Conservation (phyloP, 208 protist species). For the Blastocrithidia nonstop region DNA sequence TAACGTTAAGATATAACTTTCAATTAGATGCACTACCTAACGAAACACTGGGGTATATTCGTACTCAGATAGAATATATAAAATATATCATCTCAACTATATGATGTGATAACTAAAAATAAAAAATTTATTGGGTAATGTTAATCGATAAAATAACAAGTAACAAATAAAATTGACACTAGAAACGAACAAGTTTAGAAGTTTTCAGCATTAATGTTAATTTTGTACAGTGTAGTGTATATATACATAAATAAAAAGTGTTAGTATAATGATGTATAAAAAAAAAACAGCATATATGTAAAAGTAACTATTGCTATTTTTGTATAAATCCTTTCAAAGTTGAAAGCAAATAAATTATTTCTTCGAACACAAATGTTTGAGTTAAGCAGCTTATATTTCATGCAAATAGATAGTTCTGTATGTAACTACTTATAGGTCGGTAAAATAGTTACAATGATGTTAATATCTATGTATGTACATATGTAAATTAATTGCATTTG, state of each 20-base stretch:
- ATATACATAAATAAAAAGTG: background rate
- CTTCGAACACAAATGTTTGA: constrained; percentile 3
- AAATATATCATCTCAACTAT: too few relatives aligned
- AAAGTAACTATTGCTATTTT: background rate
- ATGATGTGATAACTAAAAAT: too few relatives aligned
- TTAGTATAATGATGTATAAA: background rate
- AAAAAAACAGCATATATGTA: background rate
- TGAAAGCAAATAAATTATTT: background rate
- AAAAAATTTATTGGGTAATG: background rate
- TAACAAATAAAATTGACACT: background rate
- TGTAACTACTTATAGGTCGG: too few relatives aligned
- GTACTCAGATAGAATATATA: too few relatives aligned
- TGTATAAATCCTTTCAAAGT: background rate
- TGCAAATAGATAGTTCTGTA: too few relatives aligned
- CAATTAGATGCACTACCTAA: too few relatives aligned
- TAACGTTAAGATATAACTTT: too few relatives aligned
- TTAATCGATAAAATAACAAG: background rate
- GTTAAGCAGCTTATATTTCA: too few relatives aligned
- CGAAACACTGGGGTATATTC: too few relatives aligned
- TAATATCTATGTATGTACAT: constrained; percentile 2
- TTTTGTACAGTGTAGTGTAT: background rate
- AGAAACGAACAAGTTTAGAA: background rate
- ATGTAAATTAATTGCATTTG: too few relatives aligned
- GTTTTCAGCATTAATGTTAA: constrained; percentile 1
- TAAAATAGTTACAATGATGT: too few relatives aligned